Conservation (phyloP, 208 protist species). For the Acanthamoeba lenticulata region DNA sequence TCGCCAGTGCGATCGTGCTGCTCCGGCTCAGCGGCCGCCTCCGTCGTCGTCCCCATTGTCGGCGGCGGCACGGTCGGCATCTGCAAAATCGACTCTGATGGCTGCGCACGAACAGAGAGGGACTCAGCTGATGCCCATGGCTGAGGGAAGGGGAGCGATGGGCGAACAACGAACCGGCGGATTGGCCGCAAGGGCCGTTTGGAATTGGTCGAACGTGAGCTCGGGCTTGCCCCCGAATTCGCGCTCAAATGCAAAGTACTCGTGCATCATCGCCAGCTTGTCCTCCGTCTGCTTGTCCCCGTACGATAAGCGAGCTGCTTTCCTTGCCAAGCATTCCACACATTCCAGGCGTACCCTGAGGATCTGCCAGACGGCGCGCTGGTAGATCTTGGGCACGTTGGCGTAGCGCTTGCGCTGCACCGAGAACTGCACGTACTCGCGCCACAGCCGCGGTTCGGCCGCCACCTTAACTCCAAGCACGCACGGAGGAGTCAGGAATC, state of each 20-base stretch:
- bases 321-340: too few relatives aligned
- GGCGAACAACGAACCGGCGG: neutral
- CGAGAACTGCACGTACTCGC: neutral
- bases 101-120: too few relatives aligned
- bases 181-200: neutral
- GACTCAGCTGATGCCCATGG: too few relatives aligned
- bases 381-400: neutral
- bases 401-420: neutral
- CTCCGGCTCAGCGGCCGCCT: too few relatives aligned
- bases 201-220: neutral
- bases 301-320: too few relatives aligned
- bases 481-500: neutral
- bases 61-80: too few relatives aligned
- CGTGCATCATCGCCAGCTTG: neutral
- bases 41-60: too few relatives aligned
- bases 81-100: too few relatives aligned
- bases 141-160: neutral
- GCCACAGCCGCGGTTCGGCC: neutral
- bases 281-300: too few relatives aligned
- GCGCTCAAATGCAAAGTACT: neutral
- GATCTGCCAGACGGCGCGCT: neutral
- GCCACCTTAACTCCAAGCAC: neutral
- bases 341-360: too few relatives aligned
- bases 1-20: too few relatives aligned
- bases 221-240: neutral